Conservation (phyloP, 2,329 filamentous ascomycete genomes). For the Aspergillus amoenus region DNA sequence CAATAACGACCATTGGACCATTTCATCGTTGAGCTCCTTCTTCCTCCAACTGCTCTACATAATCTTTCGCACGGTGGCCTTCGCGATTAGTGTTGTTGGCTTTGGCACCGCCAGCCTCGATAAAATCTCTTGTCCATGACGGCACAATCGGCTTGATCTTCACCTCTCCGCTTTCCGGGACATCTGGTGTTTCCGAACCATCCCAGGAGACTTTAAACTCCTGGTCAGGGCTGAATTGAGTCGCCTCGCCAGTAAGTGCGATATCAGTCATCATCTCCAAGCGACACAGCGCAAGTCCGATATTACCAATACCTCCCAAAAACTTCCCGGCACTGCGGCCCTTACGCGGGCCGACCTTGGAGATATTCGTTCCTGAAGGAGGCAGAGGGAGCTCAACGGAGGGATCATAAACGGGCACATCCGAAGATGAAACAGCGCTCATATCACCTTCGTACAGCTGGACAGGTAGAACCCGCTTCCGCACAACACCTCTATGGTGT, state of each 20-base stretch:
- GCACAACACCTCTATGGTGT: constrained; percentile 87
- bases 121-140: constrained; percentile 62
- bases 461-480: constrained; percentile 84
- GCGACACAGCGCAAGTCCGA: constrained; percentile 83
- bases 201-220: constrained; percentile 61
- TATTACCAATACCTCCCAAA: constrained; percentile 74
- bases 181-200: constrained; percentile 40
- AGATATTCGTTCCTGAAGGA: constrained; percentile 52
- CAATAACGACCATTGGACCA: constrained; percentile 20
- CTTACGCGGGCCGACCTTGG: constrained; percentile 50
- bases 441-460: constrained; percentile 59
- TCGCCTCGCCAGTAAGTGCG: constrained; percentile 65
- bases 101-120: constrained; percentile 39
- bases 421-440: constrained; percentile 46
- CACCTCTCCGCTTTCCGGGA: constrained; percentile 42
- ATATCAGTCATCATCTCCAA: constrained; percentile 89
- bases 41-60: constrained; percentile 39
- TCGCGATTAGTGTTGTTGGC: constrained; percentile 33
- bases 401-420: constrained; percentile 44
- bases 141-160: constrained; percentile 80
- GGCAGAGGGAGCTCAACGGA: constrained; percentile 29
- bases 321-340: constrained; percentile 77
- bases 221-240: constrained; percentile 58
- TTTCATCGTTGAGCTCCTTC: constrained; percentile 29
- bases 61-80: constrained; percentile 34